Base-by-base conservation (phyloP, 768 basidiomycete genomes). In the Dioszegia aurantiaca region DNA sequence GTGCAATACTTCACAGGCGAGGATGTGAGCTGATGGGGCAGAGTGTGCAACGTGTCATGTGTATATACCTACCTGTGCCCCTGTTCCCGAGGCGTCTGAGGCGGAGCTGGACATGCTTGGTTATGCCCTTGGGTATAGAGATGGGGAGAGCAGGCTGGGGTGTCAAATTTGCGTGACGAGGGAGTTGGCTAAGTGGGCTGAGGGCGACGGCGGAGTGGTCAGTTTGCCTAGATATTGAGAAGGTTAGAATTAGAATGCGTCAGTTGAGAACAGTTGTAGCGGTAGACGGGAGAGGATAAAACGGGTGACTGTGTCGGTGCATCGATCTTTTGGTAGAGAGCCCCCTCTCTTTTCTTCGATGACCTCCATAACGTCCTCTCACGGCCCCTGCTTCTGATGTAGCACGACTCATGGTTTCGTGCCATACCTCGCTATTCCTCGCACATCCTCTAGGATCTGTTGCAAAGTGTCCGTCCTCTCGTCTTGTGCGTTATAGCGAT, bases 11-110 rank as follows among this genome's bases (percentile, higher is more conserved):
- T 14, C 28, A 24, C 2, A 53, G 41, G 5, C 23, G 8, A 10
- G 46, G 44, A 26, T 27, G 28, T n/a, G 12, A 8, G 51, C 58
- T 63, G 58, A 64, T 31, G 12, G n/a, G 17, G 8, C 46, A 72
- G 74, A 76, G 67, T 76, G 74, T 63, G 72, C 74, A 28, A 76
- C 74, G 10, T 76, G 74, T 47, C 74, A 76, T 56, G 48, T 76
- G 19, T 76, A 76, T 51, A 37, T 76, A 12, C 45, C 59, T 2
- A 39, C 59, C 4, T 45, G 52, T 8, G 52, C 62, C 0, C 68
- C 68, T 1, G 56, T 66, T 5, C 40, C 59, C 3, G 63, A 68
- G 44, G 36, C 69, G 12, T 42, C 65, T 10, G 74, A 76, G 12
- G 69, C 65, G 5, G 74, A 76, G 49, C 43, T 60, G 30, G 74